phyloP scores from a whole-genome alignment of 2,329 filamentous ascomycete species.

The Chrysoporthe cubensis region DNA sequence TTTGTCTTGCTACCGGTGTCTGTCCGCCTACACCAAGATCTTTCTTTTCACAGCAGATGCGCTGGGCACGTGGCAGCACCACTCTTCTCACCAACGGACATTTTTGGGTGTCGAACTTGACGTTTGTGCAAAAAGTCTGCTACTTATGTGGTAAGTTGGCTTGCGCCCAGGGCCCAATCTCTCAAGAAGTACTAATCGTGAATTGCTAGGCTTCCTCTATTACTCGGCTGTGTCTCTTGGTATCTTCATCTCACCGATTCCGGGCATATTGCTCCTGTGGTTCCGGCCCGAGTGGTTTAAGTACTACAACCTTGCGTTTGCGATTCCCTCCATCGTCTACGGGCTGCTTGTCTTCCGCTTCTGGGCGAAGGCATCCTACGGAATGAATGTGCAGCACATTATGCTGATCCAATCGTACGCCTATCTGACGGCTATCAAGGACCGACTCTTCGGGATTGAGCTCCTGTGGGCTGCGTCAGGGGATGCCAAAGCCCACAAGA shows the following conservation, averaged over 20 bases:
- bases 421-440: slow-evolving; percentile 47
- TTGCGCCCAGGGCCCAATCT: rapidly evolving
- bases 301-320: slow-evolving; percentile 50
- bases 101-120: slow-evolving; percentile 45
- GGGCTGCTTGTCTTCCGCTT: slow-evolving; percentile 43
- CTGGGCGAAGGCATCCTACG: slow-evolving; percentile 46
- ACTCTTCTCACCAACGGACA: slow-evolving; percentile 45
- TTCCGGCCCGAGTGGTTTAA: slow-evolving; percentile 45
- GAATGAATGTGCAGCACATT: slow-evolving; percentile 47
- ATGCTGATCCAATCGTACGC: slow-evolving; percentile 48
- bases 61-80: slow-evolving; percentile 46
- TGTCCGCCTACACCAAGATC: slow-evolving; percentile 47
- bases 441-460: slow-evolving; percentile 44
- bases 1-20: slow-evolving; percentile 47
- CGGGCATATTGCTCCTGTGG: slow-evolving; percentile 45
- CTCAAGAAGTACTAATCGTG: not conserved
- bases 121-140: slow-evolving; percentile 46
- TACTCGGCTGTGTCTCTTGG: slow-evolving; percentile 45
- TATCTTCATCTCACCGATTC: slow-evolving; percentile 46
- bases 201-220: slow-evolving; percentile 40
- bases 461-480: slow-evolving; percentile 46
- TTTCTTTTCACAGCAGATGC: slow-evolving; percentile 50
- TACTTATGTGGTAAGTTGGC: slow-evolving; percentile 42
- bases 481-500: slow-evolving; percentile 45
- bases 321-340: slow-evolving; percentile 45